Base-by-base conservation (phyloP, 1,284 basidiomycete genomes). In the Sporisorium exsertum region DNA sequence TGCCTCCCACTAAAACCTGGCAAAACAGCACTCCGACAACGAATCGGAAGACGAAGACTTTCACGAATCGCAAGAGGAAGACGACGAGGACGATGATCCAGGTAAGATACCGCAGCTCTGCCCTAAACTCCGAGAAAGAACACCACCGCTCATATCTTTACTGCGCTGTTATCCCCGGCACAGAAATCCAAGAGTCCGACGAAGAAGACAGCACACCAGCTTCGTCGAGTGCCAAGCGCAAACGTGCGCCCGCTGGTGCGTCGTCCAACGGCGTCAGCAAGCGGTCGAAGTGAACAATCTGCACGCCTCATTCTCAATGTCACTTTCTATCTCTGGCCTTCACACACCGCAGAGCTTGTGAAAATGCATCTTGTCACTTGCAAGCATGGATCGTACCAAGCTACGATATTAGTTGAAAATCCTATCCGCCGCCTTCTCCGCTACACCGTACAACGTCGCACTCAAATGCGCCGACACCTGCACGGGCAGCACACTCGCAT, bases 391-490 rank as follows among this genome's bases (percentile, higher is more conserved):
- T 5, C 7, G 35, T 32, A 32, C 10, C 5, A 32, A 32, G 10
- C 29, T 32, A 32, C 5, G 10, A 32, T 10, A 32, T 32, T 32
- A 10, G 18, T 16, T n/a, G 2, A 64, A n/a, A 22, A 75, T 75
- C 7, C 37, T 49, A 50, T 74, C 78, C 5, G 81, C 81, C 15
- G 75, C 79, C 51, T 68, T 70, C 42, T 83, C 81, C 6, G 81
- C 80, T 1, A 81, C 33, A 3, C 71, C 81, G 42, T 83, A 83
- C 2, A 83, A 60, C 10, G 77, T 65, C 2, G 73, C 43, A 13
- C 67, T 70, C n/a, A 83, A 59, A 59, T 83, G 81, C 1, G 81
- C 70, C 16, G 72, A 70, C 1, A 82, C 35, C 56, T 79, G 74
- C 3, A 78, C 65, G 2, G 81, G 81, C 50, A 82, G 47, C 2